A percentile compares a stretch with the other conserved stretches of the same genome.
phyloP scores from a whole-genome alignment of 305 asterid species.

The Lippia alba region DNA sequence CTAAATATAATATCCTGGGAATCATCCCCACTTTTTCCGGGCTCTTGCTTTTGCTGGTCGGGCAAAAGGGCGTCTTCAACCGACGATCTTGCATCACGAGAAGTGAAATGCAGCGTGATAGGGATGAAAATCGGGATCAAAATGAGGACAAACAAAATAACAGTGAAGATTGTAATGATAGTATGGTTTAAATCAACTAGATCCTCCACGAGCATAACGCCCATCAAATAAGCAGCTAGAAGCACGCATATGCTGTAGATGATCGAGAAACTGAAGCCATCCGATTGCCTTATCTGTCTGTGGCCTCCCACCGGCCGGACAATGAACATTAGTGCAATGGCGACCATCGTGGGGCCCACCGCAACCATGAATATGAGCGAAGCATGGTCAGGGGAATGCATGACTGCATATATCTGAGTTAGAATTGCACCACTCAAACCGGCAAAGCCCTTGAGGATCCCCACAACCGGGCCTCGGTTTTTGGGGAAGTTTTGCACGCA shows the following conservation, averaged over 20 bases:
- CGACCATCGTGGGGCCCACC: slow-evolving; percentile 80
- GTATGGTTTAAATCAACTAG: slow-evolving; percentile 49
- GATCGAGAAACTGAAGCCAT: slow-evolving; percentile 64
- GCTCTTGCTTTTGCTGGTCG: slow-evolving; percentile 49
- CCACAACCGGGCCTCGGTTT: slow-evolving; percentile 90
- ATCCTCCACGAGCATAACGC: slow-evolving; percentile 80
- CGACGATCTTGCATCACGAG: slow-evolving; percentile 45
- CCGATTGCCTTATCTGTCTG: slow-evolving; percentile 68
- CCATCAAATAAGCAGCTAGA: slow-evolving; percentile 80
- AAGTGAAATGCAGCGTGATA: slow-evolving; percentile 46
- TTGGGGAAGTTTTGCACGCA: slow-evolving; percentile 92
- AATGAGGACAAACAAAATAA: slow-evolving; percentile 55
- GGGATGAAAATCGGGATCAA: slow-evolving; percentile 78
- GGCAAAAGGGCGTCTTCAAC: slow-evolving; percentile 67
- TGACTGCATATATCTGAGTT: slow-evolving; percentile 74
- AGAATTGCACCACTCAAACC: slow-evolving; percentile 89
- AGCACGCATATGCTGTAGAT: slow-evolving; percentile 67
- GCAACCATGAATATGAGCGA: slow-evolving; percentile 85
- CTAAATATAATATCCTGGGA: slow-evolving; percentile 75
- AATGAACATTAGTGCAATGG: slow-evolving; percentile 75
- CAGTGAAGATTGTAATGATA: slow-evolving; percentile 54
- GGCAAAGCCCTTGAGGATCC: slow-evolving; percentile 92
- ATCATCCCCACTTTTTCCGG: slow-evolving; percentile 44
- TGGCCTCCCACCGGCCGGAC: slow-evolving; percentile 91
- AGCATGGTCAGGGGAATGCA: slow-evolving; percentile 78